A percentile compares a stretch with the other conserved stretches of the same genome.
These are phyloP conservation scores for Juglanconis sp. DNA, from an alignment of 2,329 filamentous ascomycete species.

Conservation along the genomic window DNA sequence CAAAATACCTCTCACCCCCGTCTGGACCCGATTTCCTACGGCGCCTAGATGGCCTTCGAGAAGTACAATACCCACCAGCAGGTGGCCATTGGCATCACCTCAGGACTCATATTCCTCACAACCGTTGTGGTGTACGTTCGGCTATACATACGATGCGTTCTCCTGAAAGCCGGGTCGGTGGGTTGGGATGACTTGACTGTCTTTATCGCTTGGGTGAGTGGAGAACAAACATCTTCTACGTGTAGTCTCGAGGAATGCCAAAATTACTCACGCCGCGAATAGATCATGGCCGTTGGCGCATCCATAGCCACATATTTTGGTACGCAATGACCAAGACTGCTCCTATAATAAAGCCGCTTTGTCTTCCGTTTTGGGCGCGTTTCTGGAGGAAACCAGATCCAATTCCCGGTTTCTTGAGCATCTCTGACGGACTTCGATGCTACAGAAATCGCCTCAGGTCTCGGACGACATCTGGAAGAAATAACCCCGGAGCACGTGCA, in stretches of 20 bases:
- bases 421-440: neutral
- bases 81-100: constrained; percentile 3
- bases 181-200: constrained; percentile 11
- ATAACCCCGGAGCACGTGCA: neutral
- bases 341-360: too few species aligned
- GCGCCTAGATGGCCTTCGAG: neutral
- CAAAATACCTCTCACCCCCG: too few species aligned
- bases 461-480: neutral
- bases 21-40: neutral
- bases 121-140: constrained; percentile 2
- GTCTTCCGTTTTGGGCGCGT: too few species aligned
- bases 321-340: neutral
- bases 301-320: constrained; percentile 7
- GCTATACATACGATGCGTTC: constrained; percentile 7
- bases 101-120: neutral
- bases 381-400: too few species aligned
- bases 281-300: constrained; percentile 6
- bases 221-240: neutral
- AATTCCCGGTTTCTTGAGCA: neutral
- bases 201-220: constrained; percentile 6
- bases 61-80: neutral
- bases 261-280: too few species aligned
- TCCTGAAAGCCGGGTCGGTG: constrained; percentile 1
- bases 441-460: constrained; percentile 1
- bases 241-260: too few species aligned